These are phyloP conservation scores for Dentipellis sp. DNA, from an alignment of 768 basidiomycete species.

Conservation along the genomic window DNA sequence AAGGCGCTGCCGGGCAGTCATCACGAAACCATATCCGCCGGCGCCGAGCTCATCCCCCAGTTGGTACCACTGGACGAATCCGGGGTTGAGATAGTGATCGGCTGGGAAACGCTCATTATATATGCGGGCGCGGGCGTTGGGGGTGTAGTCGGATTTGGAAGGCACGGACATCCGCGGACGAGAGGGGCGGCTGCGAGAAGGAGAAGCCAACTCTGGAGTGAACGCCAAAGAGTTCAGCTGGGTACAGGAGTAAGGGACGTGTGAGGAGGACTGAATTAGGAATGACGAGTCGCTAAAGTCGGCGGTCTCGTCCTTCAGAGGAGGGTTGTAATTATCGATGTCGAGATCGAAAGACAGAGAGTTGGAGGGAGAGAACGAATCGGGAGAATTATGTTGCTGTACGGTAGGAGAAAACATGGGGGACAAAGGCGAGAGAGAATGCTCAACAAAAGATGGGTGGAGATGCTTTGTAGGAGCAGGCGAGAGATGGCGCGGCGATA, in stretches of 20 bases:
- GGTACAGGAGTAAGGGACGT: constrained; percentile 6
- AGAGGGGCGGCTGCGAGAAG: neutral
- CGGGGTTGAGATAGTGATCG: constrained; percentile 48
- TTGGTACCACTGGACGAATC: constrained; percentile 50
- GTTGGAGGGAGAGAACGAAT: constrained; percentile 5
- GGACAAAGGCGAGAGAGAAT: constrained; percentile 8
- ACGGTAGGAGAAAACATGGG: constrained; percentile 5
- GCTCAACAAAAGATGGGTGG: constrained; percentile 11
- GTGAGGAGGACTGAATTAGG: neutral
- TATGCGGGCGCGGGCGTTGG: constrained; percentile 18
- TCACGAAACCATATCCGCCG: constrained; percentile 93
- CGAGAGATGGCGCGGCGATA: constrained; percentile 7
- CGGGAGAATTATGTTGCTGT: neutral
- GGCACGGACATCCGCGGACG: constrained; percentile 4
- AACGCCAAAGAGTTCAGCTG: neutral
- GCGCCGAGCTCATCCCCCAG: constrained; percentile 77
- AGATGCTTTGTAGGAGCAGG: constrained; percentile 8
- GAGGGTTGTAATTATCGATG: neutral
- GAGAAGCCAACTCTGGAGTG: neutral
- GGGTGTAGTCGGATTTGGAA: constrained; percentile 3
- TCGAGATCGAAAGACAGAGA: constrained; percentile 3
- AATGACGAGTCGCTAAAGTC: neutral
- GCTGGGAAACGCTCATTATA: constrained; percentile 48
- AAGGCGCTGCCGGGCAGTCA: constrained; percentile 63
- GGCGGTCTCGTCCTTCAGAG: neutral